Evolutionary conservation across 148 eudicot species (phyloP), one percentile per base, ranked within the genome.

Genomic region (Dysphania ambrosioides): DNA sequence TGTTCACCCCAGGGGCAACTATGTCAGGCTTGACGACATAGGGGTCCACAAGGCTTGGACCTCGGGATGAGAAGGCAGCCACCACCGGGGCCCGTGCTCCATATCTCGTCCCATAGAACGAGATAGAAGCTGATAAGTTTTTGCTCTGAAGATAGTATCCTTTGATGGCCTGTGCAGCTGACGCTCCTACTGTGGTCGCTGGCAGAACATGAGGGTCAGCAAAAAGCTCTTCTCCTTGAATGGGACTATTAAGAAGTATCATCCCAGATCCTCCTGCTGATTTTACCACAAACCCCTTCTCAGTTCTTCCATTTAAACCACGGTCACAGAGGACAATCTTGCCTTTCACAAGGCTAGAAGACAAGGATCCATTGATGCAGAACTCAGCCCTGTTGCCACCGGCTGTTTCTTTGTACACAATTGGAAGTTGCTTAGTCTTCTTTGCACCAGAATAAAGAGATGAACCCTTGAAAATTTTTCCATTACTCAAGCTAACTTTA

Each of bases 11-110:
- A 2, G 96, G 92, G 8, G 81, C 90, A n/a, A 87, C 86, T 53
- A 90, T 74, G 58, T 90, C 96, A 4, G 96, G 92, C 72, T 90
- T 90, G 72, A 90, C 82, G n/a, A 88, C 78, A 32, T 85, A 75
- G 0, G 92, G 92, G 24, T 84, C 92, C 5, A 88, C 77, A 3
- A 47, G 41, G 75, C 90, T 90, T 8, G 96, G 96, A 4, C 92
- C 96, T 32, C 96, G 77, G 0, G 96, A 88, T 13, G 92, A 88
- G 65, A 90, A 83, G 13, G 90, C 90, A 0, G 96, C 96, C 81
- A 90, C 82, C 9, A 86, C 78, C 1, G 96, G 96, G 13, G 92
- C 96, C 9, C 79, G 83, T 2, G 70, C 68, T 18, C 82, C 83
- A 53, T 85, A 88, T 1, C 41, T 73, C 11, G 90, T 83, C 1